Base-by-base conservation (phyloP, 768 basidiomycete genomes). In the Dentipellis sp. region DNA sequence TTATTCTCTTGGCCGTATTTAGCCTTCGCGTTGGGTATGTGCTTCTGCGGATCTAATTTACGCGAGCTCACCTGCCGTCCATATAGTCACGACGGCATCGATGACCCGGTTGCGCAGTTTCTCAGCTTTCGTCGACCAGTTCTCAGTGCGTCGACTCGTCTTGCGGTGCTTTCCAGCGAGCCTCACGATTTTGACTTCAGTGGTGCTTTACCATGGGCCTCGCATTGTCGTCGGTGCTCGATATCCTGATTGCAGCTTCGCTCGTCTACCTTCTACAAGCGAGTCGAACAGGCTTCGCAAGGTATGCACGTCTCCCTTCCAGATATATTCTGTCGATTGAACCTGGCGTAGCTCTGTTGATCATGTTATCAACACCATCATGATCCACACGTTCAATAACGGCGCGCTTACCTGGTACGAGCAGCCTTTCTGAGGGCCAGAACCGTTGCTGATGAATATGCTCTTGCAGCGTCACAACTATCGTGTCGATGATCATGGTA, bases 301-400 rank as follows among this genome's bases (percentile, higher is more conserved):
- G 53, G 62, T 62, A 23, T 35, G 60, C 29, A 3, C 29, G 3
- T n/a, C 6, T 37, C 34, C 48, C 12, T 22, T 29, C n/a, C 5
- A 10, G 12, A 7, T 14, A 11, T 22, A 11, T 7, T 23, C 17
- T 36, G n/a, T 21, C 9, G 6, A 14, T 29, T 6, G 3, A 6
- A 3, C 3, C 29, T 3, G 29, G 3, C 16, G 10, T 50, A 38
- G 17, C 3, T 38, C 62, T 60, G 16, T 62, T 55, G 62, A 63
- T 34, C 50, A 62, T 1, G 54, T 62, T 9, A 52, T 63, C 17
- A 57, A 59, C 11, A 37, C 51, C 0, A 57, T 63, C 37, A 57
- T 63, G 36, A 16, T 62, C 23, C 62, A 63, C 40, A 63, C 62
- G 6, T 35, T 63, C 52, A 63, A 62, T 22, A 63, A 63, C 36